Conservation (phyloP, 176 grass and related monocot species). For the Carex scoparia region DNA sequence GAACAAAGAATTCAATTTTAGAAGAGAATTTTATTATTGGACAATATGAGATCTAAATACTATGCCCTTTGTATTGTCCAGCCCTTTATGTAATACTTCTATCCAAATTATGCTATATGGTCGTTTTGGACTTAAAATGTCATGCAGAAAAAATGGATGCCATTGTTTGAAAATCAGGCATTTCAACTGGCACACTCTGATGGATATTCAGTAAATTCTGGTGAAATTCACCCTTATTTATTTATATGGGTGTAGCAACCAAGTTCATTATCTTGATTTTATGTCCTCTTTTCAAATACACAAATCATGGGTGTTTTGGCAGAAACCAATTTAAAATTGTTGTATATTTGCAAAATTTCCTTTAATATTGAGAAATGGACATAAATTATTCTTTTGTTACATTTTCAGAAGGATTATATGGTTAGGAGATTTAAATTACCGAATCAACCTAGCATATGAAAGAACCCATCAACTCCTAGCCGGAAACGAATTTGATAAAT, state of each 20-base stretch:
- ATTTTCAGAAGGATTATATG: slow-evolving; percentile 89
- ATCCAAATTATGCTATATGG: too few relatives aligned
- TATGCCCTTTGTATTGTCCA: neutral
- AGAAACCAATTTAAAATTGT: neutral
- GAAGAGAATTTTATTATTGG: neutral
- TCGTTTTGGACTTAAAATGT: too few relatives aligned
- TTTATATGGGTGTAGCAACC: too few relatives aligned
- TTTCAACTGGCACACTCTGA: too few relatives aligned
- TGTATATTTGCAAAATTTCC: neutral
- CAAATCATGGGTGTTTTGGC: too few relatives aligned
- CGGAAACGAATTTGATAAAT: slow-evolving; percentile 50
- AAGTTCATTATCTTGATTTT: too few relatives aligned
- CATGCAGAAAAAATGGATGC: too few relatives aligned
- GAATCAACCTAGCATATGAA: slow-evolving; percentile 73
- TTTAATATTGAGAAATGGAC: slow-evolving; percentile 3
- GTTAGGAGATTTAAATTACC: slow-evolving; percentile 94
- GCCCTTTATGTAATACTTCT: too few relatives aligned
- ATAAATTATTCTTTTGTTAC: neutral
- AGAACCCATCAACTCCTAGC: slow-evolving; percentile 71
- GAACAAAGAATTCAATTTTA: neutral
- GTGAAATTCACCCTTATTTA: too few relatives aligned
- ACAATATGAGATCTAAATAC: slow-evolving; percentile 10
- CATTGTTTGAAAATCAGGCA: too few relatives aligned
- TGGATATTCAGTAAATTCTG: too few relatives aligned
- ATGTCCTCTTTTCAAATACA: too few relatives aligned